A percentile compares a stretch with the other conserved stretches of the same genome.
Evolutionary conservation across 257 asterid species (phyloP).

Genomic region (Petunia secreta): DNA sequence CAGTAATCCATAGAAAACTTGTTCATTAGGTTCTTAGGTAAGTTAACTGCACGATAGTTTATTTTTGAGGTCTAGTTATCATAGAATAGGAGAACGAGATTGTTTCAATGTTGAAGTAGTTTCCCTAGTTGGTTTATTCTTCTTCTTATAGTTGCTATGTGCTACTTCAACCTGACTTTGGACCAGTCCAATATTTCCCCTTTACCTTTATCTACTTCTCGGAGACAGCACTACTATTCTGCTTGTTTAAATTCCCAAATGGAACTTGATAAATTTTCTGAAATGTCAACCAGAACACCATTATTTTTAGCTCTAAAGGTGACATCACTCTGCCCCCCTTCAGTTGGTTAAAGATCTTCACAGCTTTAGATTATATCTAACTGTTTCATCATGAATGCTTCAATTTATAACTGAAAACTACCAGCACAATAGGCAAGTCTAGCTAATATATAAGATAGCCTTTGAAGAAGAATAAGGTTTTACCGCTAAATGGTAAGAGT

Average conservation of each 20-base stretch:
- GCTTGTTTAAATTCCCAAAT: background rate
- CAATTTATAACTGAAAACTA: no score
- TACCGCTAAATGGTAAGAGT: no score
- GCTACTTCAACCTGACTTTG: background rate
- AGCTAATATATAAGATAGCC: background rate
- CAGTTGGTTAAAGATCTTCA: background rate
- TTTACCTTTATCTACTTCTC: background rate
- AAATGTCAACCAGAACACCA: constrained; percentile 1
- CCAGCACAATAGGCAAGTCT: no score
- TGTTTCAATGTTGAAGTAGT: background rate
- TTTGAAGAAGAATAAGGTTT: background rate
- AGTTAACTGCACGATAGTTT: background rate
- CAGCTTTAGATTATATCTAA: background rate
- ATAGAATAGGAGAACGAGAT: background rate
- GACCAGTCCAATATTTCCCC: background rate
- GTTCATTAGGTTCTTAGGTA: background rate
- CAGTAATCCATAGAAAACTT: background rate
- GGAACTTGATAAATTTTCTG: background rate
- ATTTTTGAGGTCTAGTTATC: background rate
- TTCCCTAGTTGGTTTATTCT: background rate
- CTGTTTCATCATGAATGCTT: no score
- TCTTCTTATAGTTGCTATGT: background rate
- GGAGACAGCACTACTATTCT: background rate
- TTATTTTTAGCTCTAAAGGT: background rate
- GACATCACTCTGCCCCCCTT: background rate